Evolutionary conservation across 1,284 basidiomycete genomes (phyloP), one percentile per base, ranked within the genome.

Genomic region (Athelia sp.): DNA sequence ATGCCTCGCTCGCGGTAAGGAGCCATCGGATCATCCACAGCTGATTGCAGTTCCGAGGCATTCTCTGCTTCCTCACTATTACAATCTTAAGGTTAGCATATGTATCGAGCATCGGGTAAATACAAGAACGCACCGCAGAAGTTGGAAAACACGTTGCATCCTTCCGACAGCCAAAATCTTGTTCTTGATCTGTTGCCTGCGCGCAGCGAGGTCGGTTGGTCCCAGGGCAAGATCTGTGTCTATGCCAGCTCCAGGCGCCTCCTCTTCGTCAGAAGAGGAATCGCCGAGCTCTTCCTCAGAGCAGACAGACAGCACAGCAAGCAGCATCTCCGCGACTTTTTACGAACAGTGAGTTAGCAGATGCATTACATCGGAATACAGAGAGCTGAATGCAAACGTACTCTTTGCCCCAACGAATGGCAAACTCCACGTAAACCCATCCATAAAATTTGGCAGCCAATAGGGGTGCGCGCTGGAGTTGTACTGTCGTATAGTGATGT

Each of bases 321-420:
- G 86, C 29, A 99, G 75, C 96, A 98, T 98, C 64, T 99, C 96
- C 51, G 93, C 90, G 61, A 97, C 92, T 94, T 35, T 9, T 13
- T 6, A 29, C 13, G 26, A 4, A 13, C 4, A 13, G 13, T 29
- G 26, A 29, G 0, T 4, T 29, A 6, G 26, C 26, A 29, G 26
- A 13, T 4, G 4, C 26, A 29, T 13, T 4, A 4, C 6, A 29
- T 13, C 13, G 13, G 26, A 29, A 29, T 6, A 29, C 6, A 13
- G 6, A 29, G 26, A 29, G 13, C 4, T 6, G 26, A 29, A 13
- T 19, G 15, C 18, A 29, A 4, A 76, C 83, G 57, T 63, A 93
- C 93, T 98, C 75, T 99, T 99, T 52, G 93, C 85, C 40, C 96
- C 96, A 2, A 99, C 97, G 64, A 99, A 99, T 0, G 96, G 96